Base-by-base conservation (phyloP, 306 rosid genomes). In the Malus sieversii region DNA sequence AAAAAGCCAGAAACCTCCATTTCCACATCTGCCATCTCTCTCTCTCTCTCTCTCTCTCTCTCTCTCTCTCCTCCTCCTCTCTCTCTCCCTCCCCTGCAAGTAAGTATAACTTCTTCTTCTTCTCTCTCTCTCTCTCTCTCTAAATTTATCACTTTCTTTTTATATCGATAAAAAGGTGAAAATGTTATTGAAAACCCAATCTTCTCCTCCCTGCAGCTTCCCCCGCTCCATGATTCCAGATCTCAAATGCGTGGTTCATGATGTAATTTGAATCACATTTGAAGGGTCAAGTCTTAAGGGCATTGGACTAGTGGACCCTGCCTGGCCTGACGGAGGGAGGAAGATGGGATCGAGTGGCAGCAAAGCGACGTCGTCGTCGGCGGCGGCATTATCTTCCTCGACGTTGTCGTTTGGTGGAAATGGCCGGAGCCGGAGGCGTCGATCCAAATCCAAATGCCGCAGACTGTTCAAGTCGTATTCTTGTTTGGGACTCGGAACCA, bases 321-420 rank as follows among this genome's bases (percentile, higher is more conserved):
- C 19, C 55, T 14, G 60, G 70, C 20, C 10, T 29, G 29, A 15
- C 2, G 48, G 40, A n/a, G 14, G 51, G 51, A 69, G 15, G 15
- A 60, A 73, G 44, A 96, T 96, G 99, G 99, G 99, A 78, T 89
- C 99, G 71, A 72, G 86, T 70, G 85, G 96, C 22, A 96, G 99
- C 84, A 96, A 92, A 81, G 84, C 88, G 53, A 51, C 59, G 66
- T 3, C 83, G 44, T 38, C 93, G 12, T 83, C 90, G 53, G 6
- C 52, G 14, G 82, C 88, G 8, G 52, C 18, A 66, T 80, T 88
- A 10, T 68, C 87, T 9, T 35, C 80, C 29, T 48, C 84, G 33
- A 44, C 19, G 59, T 11, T 48, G 19, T 75, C 63, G 32, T n/a
- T 70, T 32, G 52, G 33, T 11, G 86, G 88, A 2, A 81, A 84